Percentiles rank a stretch among this genome's conserved stretches.
These are phyloP conservation scores for Aquilaria malaccensis DNA, from an alignment of 345 rosid species.

Conservation along the genomic window DNA sequence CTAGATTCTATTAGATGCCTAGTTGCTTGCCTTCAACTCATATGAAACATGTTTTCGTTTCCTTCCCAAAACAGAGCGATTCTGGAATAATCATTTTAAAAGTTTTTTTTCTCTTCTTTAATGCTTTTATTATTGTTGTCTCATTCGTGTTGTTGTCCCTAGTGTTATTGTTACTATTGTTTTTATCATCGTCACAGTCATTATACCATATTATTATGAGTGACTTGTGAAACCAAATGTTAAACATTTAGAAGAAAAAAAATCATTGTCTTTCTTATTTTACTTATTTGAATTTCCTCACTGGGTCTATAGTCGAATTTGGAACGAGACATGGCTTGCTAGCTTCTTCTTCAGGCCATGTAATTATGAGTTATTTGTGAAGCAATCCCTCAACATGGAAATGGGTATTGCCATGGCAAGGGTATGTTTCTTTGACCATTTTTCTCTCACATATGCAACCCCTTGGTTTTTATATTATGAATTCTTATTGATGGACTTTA, in stretches of 20 bases:
- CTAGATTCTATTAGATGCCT: no score
- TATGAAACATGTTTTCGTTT: no score
- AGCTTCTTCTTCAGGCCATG: constrained; percentile 95
- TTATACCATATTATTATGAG: no score
- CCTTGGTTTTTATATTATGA: background rate
- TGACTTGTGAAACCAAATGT: no score
- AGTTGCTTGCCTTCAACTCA: no score
- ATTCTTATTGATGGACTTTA: constrained; percentile 10
- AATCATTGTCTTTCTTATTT: background rate
- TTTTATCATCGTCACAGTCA: no score
- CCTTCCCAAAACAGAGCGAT: no score
- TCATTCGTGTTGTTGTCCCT: background rate
- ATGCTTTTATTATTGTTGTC: no score
- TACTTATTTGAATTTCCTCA: constrained; percentile 6
- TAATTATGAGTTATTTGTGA: constrained; percentile 90
- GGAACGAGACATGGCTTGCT: constrained; percentile 96
- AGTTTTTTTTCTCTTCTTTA: no score
- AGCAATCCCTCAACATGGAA: constrained; percentile 98
- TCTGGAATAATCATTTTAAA: no score
- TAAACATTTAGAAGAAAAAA: no score
- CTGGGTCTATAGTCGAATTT: constrained; percentile 61
- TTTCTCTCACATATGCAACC: background rate
- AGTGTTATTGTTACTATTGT: no score
- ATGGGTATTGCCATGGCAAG: constrained; percentile 94
- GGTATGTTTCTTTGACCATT: constrained; percentile 44